phyloP scores from a whole-genome alignment of 768 basidiomycete species.

The Pleurotus pulmonarius region DNA sequence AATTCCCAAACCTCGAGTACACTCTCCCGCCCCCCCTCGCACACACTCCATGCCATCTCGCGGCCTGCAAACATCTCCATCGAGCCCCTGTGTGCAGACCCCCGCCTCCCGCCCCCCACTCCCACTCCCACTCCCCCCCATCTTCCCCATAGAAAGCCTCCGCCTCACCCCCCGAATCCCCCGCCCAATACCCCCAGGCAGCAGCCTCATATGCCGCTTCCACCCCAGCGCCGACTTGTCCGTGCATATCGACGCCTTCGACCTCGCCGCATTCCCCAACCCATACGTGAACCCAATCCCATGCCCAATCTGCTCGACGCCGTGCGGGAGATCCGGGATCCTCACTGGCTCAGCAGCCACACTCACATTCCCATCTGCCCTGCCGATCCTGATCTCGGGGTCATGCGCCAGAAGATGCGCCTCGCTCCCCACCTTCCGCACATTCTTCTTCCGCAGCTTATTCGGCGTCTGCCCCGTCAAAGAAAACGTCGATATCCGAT shows the following conservation, averaged over 20 bases:
- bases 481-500: slow-evolving; percentile 21
- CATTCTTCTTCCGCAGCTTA: slow-evolving; percentile 32
- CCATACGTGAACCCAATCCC: slow-evolving; percentile 50
- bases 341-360: background rate
- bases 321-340: slow-evolving; percentile 35
- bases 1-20: background rate
- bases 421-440: background rate
- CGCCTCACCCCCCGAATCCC: slow-evolving; percentile 8
- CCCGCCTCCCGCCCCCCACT: background rate
- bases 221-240: slow-evolving; percentile 16
- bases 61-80: background rate
- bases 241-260: slow-evolving; percentile 26
- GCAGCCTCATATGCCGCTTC: slow-evolving; percentile 15
- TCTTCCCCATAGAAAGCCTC: slow-evolving; percentile 5
- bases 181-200: slow-evolving; percentile 14
- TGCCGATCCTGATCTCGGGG: background rate
- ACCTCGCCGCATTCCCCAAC: slow-evolving; percentile 24
- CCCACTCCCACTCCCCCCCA: background rate
- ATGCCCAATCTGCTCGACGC: slow-evolving; percentile 43
- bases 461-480: slow-evolving; percentile 30
- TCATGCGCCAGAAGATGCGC: background rate
- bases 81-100: background rate
- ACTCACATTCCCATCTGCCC: background rate
- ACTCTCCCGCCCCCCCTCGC: background rate
- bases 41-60: background rate